These are phyloP conservation scores for Ceratobasidium sp. DNA, from an alignment of 1,284 basidiomycete genomes.

Conservation along the genomic window DNA sequence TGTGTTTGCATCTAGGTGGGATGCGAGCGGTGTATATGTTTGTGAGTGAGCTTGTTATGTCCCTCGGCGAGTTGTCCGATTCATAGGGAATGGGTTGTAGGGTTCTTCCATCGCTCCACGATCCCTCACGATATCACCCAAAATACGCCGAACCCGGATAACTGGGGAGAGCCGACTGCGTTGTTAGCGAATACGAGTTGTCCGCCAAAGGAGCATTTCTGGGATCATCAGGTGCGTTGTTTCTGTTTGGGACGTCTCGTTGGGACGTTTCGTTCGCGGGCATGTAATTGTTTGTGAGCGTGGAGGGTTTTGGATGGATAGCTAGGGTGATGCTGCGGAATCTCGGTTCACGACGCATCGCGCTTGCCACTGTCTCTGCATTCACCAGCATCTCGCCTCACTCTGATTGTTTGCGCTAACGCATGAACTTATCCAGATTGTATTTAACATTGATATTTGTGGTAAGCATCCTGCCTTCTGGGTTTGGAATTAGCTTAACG, in stretches of 20 bases:
- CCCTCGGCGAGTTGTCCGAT: no score
- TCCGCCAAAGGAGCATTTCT: constrained; percentile 69
- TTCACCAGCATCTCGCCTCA: no score
- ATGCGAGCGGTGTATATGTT: constrained; percentile 69
- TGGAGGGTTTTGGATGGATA: no score
- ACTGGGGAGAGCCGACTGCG: constrained; percentile 74
- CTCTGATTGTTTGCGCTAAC: neutral
- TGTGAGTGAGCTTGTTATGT: constrained; percentile 52
- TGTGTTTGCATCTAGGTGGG: constrained; percentile 79
- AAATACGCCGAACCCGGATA: constrained; percentile 54
- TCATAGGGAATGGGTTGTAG: neutral
- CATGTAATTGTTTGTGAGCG: no score
- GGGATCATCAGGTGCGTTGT: constrained; percentile 63
- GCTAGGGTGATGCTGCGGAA: no score
- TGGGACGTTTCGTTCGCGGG: no score
- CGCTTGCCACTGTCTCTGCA: no score
- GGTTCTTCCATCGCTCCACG: constrained; percentile 68
- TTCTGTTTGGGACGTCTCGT: no score
- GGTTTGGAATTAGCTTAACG: neutral
- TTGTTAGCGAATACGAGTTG: constrained; percentile 68
- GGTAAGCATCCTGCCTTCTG: neutral
- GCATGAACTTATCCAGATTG: neutral
- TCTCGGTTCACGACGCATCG: no score
- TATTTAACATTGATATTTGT: constrained; percentile 16
- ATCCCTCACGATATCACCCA: constrained; percentile 75